Evolutionary conservation across 805 yeast species (phyloP), one percentile per base, ranked within the genome.

Genomic region (Hanseniaspora hatyaiensis): DNA sequence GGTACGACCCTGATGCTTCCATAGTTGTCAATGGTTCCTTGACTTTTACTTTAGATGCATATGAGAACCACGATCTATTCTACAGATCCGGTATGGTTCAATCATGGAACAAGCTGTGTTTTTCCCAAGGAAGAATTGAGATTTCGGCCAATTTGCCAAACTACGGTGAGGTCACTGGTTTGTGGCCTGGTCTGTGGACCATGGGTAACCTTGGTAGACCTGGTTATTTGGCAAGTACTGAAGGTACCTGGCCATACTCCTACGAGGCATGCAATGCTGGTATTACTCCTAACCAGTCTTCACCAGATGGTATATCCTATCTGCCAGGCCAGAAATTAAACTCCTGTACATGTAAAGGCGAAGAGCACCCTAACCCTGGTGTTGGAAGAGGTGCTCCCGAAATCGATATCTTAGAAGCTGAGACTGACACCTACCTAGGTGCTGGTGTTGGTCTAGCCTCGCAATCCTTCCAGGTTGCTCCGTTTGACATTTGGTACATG

Each of bases 111-210:
- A 78, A 80, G 65, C 58, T 88, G 60, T 88, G 97, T 60, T 86
- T 82, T 61, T 80, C 94, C 3, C 86, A 86, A 59, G 96, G 96
- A 42, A 61, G 68, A 34, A 56, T 87, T 53, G 95, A 84, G 59
- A 75, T 82, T 4, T 77, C 86, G 8, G 89, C 83, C 0, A 72
- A 73, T 51, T 65, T 88, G 52, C 95, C 96, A 29, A 84, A 85
- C 52, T 74, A 73, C 55, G 95, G 94, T 56, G 68, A 75, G 49
- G 71, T 80, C 26, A 69, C 81, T 4, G 97, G 97, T 18, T 67
- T 88, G 53, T 88, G 97, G 97, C 96, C 97, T 1, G 97, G 96
- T 70, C 56, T 85, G 50, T 88, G 96, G 96, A 74, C 95, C 4
- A 70, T 88, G 77, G 96, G 96, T 38, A 88, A 88, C 59, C 69